Conservation (phyloP, 208 protist genomes). For the Naegleria fowleri region DNA sequence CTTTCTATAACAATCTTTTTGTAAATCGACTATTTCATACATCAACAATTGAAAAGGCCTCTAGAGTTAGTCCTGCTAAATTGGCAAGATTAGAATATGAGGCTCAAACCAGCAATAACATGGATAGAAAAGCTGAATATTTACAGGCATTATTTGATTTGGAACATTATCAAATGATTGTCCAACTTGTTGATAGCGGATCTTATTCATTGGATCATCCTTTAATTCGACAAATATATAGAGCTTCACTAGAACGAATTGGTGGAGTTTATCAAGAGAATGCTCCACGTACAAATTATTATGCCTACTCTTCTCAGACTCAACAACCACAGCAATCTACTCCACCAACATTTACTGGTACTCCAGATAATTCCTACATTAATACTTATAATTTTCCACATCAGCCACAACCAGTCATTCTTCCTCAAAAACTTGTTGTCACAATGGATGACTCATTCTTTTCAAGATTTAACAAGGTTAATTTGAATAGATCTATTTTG, state of each 20-base stretch:
- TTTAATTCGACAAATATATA: not conserved
- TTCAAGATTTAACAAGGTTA: not conserved
- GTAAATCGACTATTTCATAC: not conserved
- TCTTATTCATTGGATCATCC: not conserved
- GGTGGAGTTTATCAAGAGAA: not conserved
- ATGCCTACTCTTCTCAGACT: not conserved
- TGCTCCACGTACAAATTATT: not conserved
- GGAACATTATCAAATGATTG: not conserved
- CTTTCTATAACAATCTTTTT: not conserved
- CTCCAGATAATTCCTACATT: not conserved
- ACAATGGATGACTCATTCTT: not conserved
- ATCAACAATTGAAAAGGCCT: not conserved
- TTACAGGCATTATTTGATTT: not conserved
- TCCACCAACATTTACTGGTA: not conserved
- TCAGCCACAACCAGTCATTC: not conserved
- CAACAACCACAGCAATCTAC: not conserved
- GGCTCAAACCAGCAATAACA: not conserved
- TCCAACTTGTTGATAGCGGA: not conserved
- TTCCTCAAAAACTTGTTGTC: not conserved
- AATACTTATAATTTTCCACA: not conserved
- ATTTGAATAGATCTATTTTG: not conserved
- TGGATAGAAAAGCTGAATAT: not conserved
- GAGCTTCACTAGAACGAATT: not conserved
- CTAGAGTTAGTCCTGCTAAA: not conserved
- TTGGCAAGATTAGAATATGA: conserved; percentile 1